Evolutionary conservation across 2,329 filamentous ascomycete genomes (phyloP).

Genomic region (Chaetomium strumarium): DNA sequence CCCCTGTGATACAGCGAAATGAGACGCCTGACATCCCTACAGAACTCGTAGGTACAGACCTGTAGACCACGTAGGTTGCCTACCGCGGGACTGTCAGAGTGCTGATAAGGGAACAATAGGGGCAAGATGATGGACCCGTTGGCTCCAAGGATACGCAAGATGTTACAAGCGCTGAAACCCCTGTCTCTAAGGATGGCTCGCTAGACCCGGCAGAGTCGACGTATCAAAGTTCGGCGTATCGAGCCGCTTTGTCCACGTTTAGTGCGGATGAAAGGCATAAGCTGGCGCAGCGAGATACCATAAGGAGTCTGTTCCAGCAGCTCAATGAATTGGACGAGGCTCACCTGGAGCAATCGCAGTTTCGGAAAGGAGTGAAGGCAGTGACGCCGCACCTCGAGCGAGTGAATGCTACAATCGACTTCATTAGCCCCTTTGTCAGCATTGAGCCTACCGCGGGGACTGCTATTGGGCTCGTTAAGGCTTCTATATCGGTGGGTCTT

Average conservation of each 20-base stretch:
- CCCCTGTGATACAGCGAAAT: neutral
- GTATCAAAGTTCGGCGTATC: neutral
- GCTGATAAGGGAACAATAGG: neutral
- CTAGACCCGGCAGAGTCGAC: neutral
- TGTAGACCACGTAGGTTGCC: neutral
- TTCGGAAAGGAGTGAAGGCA: neutral
- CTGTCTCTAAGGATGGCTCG: neutral
- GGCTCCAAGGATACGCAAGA: neutral
- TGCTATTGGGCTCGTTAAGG: conserved; percentile 1
- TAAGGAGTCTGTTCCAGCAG: conserved; percentile 1
- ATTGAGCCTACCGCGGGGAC: neutral
- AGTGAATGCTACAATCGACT: neutral
- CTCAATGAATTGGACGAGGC: neutral
- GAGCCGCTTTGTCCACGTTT: neutral
- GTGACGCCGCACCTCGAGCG: neutral
- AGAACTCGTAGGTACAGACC: neutral
- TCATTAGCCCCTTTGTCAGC: neutral
- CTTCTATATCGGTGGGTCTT: neutral
- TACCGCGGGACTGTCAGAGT: neutral
- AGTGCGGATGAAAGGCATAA: neutral
- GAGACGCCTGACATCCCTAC: neutral
- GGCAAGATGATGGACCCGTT: neutral
- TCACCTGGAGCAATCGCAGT: neutral
- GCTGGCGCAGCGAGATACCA: neutral
- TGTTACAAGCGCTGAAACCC: neutral